These are phyloP conservation scores for Cladophialophora bantiana DNA, from an alignment of 2,329 filamentous ascomycete species.

Conservation along the genomic window DNA sequence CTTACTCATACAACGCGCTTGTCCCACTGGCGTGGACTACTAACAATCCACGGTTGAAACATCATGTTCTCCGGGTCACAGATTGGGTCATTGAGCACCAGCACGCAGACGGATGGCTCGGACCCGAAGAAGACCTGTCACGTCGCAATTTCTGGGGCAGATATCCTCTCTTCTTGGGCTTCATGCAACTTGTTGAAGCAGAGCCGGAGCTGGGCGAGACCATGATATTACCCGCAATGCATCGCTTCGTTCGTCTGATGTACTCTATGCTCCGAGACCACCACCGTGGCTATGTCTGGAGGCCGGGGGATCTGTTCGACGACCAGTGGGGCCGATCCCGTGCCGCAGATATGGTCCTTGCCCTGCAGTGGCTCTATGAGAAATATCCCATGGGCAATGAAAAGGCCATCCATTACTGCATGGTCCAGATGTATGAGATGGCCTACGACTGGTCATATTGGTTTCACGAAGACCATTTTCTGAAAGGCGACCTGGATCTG, in stretches of 20 bases:
- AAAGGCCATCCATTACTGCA: slow-evolving; percentile 50
- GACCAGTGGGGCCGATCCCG: slow-evolving; percentile 51
- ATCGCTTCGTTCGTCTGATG: slow-evolving; percentile 59
- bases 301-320: slow-evolving; percentile 54
- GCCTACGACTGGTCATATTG: slow-evolving; percentile 52
- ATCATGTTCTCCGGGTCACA: slow-evolving; percentile 55
- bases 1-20: slow-evolving; percentile 67
- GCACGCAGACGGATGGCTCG: slow-evolving; percentile 64
- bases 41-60: slow-evolving; percentile 58
- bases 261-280: slow-evolving; percentile 63
- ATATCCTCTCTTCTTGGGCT: slow-evolving; percentile 59
- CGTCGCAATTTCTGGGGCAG: slow-evolving; percentile 62
- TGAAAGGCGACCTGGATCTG: slow-evolving; percentile 48
- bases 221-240: slow-evolving; percentile 58
- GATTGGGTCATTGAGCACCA: slow-evolving; percentile 59
- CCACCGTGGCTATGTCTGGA: slow-evolving; percentile 58
- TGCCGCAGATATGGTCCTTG: slow-evolving; percentile 54
- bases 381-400: slow-evolving; percentile 50
- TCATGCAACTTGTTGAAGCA: slow-evolving; percentile 56
- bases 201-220: slow-evolving; percentile 58
- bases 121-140: slow-evolving; percentile 56
- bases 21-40: slow-evolving; percentile 63
- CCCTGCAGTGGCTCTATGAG: slow-evolving; percentile 59
- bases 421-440: slow-evolving; percentile 52
- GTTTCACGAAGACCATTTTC: slow-evolving; percentile 49